These are phyloP conservation scores for Trichoderma afroharzianum DNA, from an alignment of 2,329 filamentous ascomycete species.

Conservation along the genomic window DNA sequence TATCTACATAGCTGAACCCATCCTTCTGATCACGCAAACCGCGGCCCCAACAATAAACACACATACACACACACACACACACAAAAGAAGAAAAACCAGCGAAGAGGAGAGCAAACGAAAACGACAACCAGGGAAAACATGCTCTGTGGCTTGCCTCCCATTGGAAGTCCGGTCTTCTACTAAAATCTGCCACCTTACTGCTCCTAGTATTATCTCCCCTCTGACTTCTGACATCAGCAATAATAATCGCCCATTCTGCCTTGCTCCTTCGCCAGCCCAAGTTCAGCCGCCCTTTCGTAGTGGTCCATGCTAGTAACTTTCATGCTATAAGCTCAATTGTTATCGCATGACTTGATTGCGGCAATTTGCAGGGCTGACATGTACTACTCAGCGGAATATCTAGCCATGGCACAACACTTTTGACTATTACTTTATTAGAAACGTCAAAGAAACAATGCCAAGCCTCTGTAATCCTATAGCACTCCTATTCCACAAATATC, in stretches of 20 bases:
- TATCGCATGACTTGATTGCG: not conserved
- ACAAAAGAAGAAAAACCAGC: not conserved
- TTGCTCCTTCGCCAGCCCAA: not conserved
- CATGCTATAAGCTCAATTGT: not conserved
- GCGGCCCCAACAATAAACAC: not conserved
- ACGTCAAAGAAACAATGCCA: not conserved
- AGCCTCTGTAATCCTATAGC: not conserved
- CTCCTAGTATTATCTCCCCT: not conserved
- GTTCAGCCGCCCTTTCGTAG: not conserved
- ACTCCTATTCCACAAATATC: not conserved
- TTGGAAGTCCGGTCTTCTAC: not conserved
- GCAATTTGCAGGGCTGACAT: not conserved
- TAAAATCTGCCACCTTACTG: not conserved
- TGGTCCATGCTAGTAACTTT: not conserved
- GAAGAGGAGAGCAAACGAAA: not conserved
- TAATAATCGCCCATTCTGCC: not conserved
- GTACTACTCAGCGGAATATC: not conserved
- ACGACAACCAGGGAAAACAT: not conserved
- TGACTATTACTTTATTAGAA: not conserved
- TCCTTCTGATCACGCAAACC: not conserved
- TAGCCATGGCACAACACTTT: not conserved
- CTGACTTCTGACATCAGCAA: constrained; percentile 10
- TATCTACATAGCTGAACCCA: not conserved
- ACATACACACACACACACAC: not conserved
- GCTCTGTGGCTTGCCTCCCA: not conserved